phyloP scores from a whole-genome alignment of 345 rosid species.

The Pseudoturritis turrita region DNA sequence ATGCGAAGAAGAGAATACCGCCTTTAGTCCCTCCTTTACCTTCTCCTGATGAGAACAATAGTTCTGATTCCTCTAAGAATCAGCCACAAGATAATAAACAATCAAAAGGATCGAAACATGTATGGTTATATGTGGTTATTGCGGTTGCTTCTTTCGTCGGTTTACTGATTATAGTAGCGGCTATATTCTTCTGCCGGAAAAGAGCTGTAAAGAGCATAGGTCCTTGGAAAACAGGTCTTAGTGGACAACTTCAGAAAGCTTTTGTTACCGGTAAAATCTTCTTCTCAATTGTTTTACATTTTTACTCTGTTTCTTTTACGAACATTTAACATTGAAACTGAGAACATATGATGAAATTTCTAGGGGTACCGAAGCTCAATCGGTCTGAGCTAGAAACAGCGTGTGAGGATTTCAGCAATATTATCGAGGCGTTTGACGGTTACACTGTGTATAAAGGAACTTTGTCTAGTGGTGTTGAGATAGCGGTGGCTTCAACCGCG shows the following conservation, averaged over 20 bases:
- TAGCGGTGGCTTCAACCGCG: conserved; percentile 85
- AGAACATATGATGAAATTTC: not conserved
- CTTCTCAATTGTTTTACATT: not conserved
- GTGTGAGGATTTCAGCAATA: conserved; percentile 98
- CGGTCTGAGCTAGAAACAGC: conserved; percentile 84
- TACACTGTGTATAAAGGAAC: conserved; percentile 91
- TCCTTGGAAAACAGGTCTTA: conserved; percentile 95
- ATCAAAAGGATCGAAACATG: conserved; percentile 28
- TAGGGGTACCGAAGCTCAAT: conserved; percentile 93
- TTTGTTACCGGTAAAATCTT: conserved; percentile 62
- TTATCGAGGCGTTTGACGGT: conserved; percentile 86
- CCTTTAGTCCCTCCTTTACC: conserved; percentile 17
- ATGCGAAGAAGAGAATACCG: conserved; percentile 34
- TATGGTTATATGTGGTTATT: conserved; percentile 47
- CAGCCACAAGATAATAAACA: conserved; percentile 15
- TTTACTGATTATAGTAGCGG: conserved; percentile 31
- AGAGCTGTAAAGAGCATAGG: conserved; percentile 53
- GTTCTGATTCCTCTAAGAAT: not conserved
- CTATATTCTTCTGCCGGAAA: conserved; percentile 43
- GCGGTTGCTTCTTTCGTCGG: conserved; percentile 35
- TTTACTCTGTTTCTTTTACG: not conserved
- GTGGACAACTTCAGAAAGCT: conserved; percentile 92
- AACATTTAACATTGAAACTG: conserved; percentile 14
- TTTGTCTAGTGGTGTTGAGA: conserved; percentile 85
- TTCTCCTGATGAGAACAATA: conserved; percentile 20